Evolutionary conservation across 139 green algal species (phyloP), one percentile per base, ranked within the genome.

Genomic region (Pleodorina starrii): DNA sequence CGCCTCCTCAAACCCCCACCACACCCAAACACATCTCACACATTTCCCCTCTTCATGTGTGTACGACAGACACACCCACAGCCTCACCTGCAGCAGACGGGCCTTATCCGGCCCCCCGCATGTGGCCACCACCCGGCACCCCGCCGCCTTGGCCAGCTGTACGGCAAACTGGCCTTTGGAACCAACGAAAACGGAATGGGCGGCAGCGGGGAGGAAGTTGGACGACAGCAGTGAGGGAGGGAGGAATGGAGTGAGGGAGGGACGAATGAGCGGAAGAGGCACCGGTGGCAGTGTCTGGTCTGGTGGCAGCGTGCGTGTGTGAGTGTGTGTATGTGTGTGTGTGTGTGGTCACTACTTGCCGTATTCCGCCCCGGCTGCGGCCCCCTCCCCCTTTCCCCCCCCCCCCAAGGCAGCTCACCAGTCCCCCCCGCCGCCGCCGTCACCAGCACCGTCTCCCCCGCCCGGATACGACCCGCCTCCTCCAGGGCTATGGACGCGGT

Each of bases 341-440:
- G n/a, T n/a, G n/a, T n/a, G n/a, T n/a, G n/a, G n/a, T n/a, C n/a
- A n/a, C n/a, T n/a, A n/a, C n/a, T n/a, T n/a, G n/a, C n/a, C n/a
- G n/a, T n/a, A n/a, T n/a, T n/a, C n/a, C n/a, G n/a, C n/a, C n/a
- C n/a, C n/a, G n/a, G n/a, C n/a, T n/a, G n/a, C n/a, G n/a, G n/a
- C n/a, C n/a, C n/a, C n/a, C n/a, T n/a, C n/a, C n/a, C n/a, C n/a
- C n/a, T n/a, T 66, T 17, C 72, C 72, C 40, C 40, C 9, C 72
- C 12, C 40, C 16, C 40, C 38, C 36, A 36, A 4, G 5, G 12
- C 38, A 16, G 16, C 81, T 21, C 66, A 88, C 82, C 97, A 0
- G 97, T 98, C 38, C 97, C 97, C 7, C 97, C 97, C 1, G 97
- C 97, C 6, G 97, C 97, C 12, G 97, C 97, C 2, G 97, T 99